Evolutionary conservation across 2,329 filamentous ascomycete genomes (phyloP), one percentile per base, ranked within the genome.

Genomic region (Seiridium unicorne): DNA sequence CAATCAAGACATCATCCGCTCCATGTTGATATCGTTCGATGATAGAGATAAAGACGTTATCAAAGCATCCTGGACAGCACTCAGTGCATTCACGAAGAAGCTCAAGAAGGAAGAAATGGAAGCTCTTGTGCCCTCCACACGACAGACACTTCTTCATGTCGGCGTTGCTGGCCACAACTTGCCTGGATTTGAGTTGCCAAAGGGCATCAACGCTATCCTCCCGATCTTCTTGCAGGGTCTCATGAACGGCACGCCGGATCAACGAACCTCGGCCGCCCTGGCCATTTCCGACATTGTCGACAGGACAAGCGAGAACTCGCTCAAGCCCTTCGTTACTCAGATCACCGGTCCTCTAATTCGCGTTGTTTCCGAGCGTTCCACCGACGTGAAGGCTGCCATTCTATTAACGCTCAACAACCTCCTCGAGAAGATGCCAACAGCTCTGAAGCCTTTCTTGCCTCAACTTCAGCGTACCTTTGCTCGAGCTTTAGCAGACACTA

Each of bases 21-120:
- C 91, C 3, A 80, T 99, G 57, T 86, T 99, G 59, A 90, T 96
- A 65, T 93, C 92, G 0, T 99, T 99, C 71, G 93, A 95, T 69
- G 95, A 99, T 69, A 77, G 86, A 57, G 95, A 98, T 70, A 76
- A 77, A 62, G 87, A 89, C 31, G 94, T 98, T 3, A 90, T 98
- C 69, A 96, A 96, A 79, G 85, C 92, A 49, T 88, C 94, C 31
- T 98, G 93, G 93, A 83, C 87, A 58, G 94, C 93, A 5, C 84
- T 99, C 61, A 92, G 80, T 67, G 91, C 91, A 60, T 89, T 99
- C 67, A 97, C 93, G 51, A 93, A 93, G 73, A 89, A 88, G 68
- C 84, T 99, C 63, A 89, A 89, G 72, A 99, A 99, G 76, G 96
- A 99, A 72, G 94, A 98, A 76, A 98, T 99, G 95, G 96, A 99